Evolutionary conservation across 208 protist genomes (phyloP).

Genomic region (Borovskyia barvae): DNA sequence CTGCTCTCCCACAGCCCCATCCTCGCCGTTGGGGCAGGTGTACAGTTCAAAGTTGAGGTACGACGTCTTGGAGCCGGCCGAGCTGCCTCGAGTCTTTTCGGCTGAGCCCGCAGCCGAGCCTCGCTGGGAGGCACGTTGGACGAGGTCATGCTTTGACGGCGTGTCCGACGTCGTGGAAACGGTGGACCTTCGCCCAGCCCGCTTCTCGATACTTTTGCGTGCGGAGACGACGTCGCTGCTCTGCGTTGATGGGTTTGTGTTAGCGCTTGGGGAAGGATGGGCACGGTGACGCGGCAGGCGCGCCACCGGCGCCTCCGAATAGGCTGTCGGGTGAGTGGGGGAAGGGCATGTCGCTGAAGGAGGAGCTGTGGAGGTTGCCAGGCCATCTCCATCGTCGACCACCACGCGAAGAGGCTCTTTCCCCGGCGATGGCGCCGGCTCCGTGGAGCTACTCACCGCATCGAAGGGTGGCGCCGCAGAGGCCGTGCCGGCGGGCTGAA

Average conservation of each 20-base stretch:
- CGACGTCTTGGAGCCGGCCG: too few relatives aligned
- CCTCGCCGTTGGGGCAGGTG: too few relatives aligned
- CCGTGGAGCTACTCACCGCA: neutral
- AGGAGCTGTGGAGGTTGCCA: too few relatives aligned
- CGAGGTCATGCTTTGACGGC: constrained; percentile 1
- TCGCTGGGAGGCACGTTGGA: neutral
- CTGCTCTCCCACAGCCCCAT: too few relatives aligned
- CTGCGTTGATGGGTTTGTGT: neutral
- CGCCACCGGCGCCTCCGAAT: too few relatives aligned
- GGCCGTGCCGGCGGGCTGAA: neutral
- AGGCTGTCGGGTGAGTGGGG: too few relatives aligned
- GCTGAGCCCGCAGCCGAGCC: neutral
- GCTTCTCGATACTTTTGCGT: neutral
- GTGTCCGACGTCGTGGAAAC: neutral
- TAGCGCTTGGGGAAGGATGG: neutral
- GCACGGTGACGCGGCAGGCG: neutral
- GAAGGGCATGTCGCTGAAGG: too few relatives aligned
- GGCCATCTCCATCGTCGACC: too few relatives aligned
- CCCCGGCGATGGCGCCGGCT: neutral
- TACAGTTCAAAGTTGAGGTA: too few relatives aligned
- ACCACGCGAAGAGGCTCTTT: too few relatives aligned
- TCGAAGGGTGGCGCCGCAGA: neutral
- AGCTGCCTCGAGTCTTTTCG: constrained; percentile 10
- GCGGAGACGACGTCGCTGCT: neutral
- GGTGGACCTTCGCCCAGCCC: too few relatives aligned